Evolutionary conservation across 1,284 basidiomycete species (phyloP).

Genomic region (Erythrobasidium hasegawianum): DNA sequence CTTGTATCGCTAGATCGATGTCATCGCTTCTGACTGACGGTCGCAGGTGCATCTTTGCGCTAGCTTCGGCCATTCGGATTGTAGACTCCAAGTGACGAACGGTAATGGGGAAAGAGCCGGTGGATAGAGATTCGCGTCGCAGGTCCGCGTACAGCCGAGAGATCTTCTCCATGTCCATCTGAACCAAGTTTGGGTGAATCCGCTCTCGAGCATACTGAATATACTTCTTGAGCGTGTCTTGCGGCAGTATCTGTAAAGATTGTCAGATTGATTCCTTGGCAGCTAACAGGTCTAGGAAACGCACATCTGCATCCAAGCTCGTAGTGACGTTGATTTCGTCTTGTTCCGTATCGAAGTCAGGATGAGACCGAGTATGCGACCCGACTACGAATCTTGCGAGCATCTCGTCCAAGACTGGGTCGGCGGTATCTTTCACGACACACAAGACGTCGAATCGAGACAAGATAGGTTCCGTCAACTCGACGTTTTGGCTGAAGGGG

Average conservation of each 20-base stretch:
- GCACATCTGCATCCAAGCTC: constrained; percentile 82
- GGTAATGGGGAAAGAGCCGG: constrained; percentile 96
- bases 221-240: constrained; percentile 95
- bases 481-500: constrained; percentile 97
- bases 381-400: constrained; percentile 96
- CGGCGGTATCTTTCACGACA: constrained; percentile 95
- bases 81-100: constrained; percentile 97
- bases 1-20: constrained; percentile 94
- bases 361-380: constrained; percentile 89
- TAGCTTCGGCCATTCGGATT: constrained; percentile 98
- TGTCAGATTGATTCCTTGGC: neutral
- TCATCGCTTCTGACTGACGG: constrained; percentile 95
- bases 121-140: constrained; percentile 89
- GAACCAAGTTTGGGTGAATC: constrained; percentile 84
- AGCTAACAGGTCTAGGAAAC: constrained; percentile 43
- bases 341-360: constrained; percentile 75
- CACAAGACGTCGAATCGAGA: constrained; percentile 98
- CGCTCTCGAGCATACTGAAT: constrained; percentile 98
- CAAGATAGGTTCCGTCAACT: constrained; percentile 95
- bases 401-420: constrained; percentile 94
- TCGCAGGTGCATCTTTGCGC: constrained; percentile 95
- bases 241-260: constrained; percentile 74
- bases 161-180: constrained; percentile 94
- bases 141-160: constrained; percentile 93
- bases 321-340: constrained; percentile 87